A percentile compares a stretch with the other conserved stretches of the same genome.
Conservation (phyloP, 1,139 yeast genomes). For the Hemisphaericaspora xylofermentans region DNA sequence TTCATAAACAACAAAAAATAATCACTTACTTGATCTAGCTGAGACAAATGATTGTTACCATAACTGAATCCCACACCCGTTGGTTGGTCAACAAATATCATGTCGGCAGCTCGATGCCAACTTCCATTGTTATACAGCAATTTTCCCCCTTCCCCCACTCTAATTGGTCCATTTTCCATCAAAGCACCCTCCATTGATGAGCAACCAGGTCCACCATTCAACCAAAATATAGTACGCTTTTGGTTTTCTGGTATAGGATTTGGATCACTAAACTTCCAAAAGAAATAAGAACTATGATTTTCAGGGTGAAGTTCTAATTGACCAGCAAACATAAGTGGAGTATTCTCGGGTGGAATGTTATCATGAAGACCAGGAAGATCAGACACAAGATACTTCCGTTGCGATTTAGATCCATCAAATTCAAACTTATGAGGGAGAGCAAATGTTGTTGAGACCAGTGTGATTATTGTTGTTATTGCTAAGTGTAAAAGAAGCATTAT, state of each 20-base stretch:
- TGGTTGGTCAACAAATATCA: slow-evolving; percentile 92
- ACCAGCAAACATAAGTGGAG: slow-evolving; percentile 69
- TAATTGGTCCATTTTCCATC: slow-evolving; percentile 88
- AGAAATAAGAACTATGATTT: slow-evolving; percentile 65
- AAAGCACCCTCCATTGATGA: slow-evolving; percentile 97
- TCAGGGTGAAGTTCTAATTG: slow-evolving; percentile 58
- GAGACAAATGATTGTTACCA: slow-evolving; percentile 53
- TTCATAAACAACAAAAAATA: slow-evolving; percentile 68
- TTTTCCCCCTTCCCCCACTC: slow-evolving; percentile 50
- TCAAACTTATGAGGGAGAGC: slow-evolving; percentile 24
- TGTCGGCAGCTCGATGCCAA: slow-evolving; percentile 80
- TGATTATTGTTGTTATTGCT: neutral
- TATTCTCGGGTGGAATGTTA: slow-evolving; percentile 30
- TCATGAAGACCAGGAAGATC: slow-evolving; percentile 41
- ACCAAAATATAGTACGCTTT: slow-evolving; percentile 67
- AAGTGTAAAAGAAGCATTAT: too few species aligned
- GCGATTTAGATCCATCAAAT: slow-evolving; percentile 12
- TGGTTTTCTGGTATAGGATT: slow-evolving; percentile 30
- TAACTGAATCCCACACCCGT: slow-evolving; percentile 89
- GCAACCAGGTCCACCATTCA: slow-evolving; percentile 98
- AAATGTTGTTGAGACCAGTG: slow-evolving; percentile 6
- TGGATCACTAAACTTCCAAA: slow-evolving; percentile 64
- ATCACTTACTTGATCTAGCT: slow-evolving; percentile 55
- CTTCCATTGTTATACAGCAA: slow-evolving; percentile 66
- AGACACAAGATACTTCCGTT: slow-evolving; percentile 32